phyloP scores from a whole-genome alignment of 805 yeast species.

The Candida alai region DNA sequence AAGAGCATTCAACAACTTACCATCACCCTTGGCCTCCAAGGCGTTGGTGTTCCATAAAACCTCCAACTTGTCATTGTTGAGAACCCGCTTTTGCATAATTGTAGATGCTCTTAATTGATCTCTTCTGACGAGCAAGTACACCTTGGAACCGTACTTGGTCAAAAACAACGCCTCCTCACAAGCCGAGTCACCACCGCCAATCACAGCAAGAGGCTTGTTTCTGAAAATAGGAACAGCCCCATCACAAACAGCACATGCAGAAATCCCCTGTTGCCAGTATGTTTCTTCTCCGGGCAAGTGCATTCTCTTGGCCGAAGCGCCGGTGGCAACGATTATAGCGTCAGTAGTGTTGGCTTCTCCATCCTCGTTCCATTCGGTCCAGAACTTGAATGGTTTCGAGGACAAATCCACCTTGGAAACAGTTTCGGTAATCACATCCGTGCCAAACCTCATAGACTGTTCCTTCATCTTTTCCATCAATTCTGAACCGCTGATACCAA shows the following conservation, averaged over 20 bases:
- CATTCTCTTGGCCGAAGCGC: conserved; percentile 97
- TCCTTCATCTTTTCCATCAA: conserved; percentile 93
- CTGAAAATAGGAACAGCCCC: conserved; percentile 99
- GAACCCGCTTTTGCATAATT: conserved; percentile 94
- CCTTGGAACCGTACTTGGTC: conserved; percentile 97
- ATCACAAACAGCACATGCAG: conserved; percentile 99
- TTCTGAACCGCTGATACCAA: conserved; percentile 80
- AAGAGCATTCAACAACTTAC: conserved; percentile 68
- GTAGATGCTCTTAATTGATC: conserved; percentile 92
- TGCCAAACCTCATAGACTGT: conserved; percentile 86
- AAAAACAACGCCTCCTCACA: conserved; percentile 98
- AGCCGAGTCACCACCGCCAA: conserved; percentile 99
- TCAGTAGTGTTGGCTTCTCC: conserved; percentile 88
- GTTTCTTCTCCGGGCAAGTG: conserved; percentile 92
- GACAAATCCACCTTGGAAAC: conserved; percentile 88
- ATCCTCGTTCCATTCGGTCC: conserved; percentile 96
- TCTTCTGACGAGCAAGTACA: conserved; percentile 87
- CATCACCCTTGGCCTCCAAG: conserved; percentile 90
- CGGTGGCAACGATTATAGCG: conserved; percentile 90
- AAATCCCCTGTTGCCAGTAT: conserved; percentile 99
- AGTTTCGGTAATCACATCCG: conserved; percentile 93
- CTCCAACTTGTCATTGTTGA: conserved; percentile 82
- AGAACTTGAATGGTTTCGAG: conserved; percentile 86
- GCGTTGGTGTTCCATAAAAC: conserved; percentile 83
- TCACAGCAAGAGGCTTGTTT: conserved; percentile 94